Base-by-base conservation (phyloP, 23 red algal genomes). In the Gracilaria gracilis region DNA sequence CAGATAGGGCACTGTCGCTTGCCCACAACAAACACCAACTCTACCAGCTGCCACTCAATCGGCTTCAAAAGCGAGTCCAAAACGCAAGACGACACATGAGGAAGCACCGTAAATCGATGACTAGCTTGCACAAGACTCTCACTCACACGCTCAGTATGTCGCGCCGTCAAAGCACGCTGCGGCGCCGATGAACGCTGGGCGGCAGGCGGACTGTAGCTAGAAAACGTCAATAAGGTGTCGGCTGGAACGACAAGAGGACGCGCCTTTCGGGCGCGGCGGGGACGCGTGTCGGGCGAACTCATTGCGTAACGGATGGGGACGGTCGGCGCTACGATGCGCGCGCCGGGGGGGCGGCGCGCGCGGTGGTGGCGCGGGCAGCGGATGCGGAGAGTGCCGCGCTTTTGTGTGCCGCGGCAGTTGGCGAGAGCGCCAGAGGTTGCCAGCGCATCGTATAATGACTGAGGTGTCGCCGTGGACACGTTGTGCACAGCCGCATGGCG, bases 1-100 rank as follows among this genome's bases (percentile, higher is more conserved):
- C 87, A 91, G 27, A 91, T 91, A 21, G 87, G 87, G 33, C 87
- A 91, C 17, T 70, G 21, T 2, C 47, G 42, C 57, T 31, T 28
- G 40, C 55, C 48, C 8, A 28, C n/a, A 2, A 80, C 72, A 21
- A 76, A 90, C 14, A 90, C 86, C 0, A 90, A 9, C 34, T 90
- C 86, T 2, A 90, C 86, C 13, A 70, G 17, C 16, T 65, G 62
- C 86, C 86, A 90, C 0, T 33, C 57, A 8, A 87, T 7, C 65
- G 37, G 16, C 23, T 74, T 32, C 12, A 31, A 19, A 11, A n/a
- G 57, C 81, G 59, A 36, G 50, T 20, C 37, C 33, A 29, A 65
- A 36, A 48, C 59, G 24, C 25, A 27, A 42, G 28, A 19, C 40
- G 54, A 15, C 58, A 44, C 9, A 5, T 55, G 51, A 6, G 51